Evolutionary conservation across 108 stramenopile species (phyloP).

Genomic region (Discostella pseudostelligera): DNA sequence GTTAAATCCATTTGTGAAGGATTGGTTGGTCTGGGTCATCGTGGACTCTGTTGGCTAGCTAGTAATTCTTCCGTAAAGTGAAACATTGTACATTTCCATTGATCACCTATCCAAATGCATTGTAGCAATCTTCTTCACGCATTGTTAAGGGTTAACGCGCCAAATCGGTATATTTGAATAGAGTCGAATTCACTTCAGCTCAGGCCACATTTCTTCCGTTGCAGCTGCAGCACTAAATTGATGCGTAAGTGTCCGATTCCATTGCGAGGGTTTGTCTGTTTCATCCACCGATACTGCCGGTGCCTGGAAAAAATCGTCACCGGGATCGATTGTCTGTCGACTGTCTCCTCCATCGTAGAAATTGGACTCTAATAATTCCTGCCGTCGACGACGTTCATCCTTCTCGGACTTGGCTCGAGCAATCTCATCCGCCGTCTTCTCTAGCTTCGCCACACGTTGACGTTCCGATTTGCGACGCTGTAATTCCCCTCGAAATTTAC

Average conservation of each 20-base stretch:
- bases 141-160: too few relatives aligned
- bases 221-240: constrained; percentile 35
- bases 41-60: too few relatives aligned
- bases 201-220: constrained; percentile 29
- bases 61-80: too few relatives aligned
- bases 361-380: constrained; percentile 46
- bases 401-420: constrained; percentile 43
- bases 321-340: constrained; percentile 58
- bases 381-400: constrained; percentile 32
- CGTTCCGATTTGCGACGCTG: constrained; percentile 62
- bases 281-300: constrained; percentile 9
- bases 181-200: constrained; percentile 5
- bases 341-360: constrained; percentile 12
- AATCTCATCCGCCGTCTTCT: constrained; percentile 54
- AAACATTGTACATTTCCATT: too few relatives aligned
- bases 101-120: too few relatives aligned
- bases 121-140: too few relatives aligned
- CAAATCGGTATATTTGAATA: too few relatives aligned
- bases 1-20: too few relatives aligned
- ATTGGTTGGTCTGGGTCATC: too few relatives aligned
- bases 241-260: constrained; percentile 7
- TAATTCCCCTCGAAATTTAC: constrained; percentile 61
- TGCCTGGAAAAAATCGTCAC: constrained; percentile 66
- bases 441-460: constrained; percentile 45
- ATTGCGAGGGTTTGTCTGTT: neutral